These are phyloP conservation scores for Ascochyta viciae-villosae DNA, from an alignment of 2,329 filamentous ascomycete genomes.

Conservation along the genomic window DNA sequence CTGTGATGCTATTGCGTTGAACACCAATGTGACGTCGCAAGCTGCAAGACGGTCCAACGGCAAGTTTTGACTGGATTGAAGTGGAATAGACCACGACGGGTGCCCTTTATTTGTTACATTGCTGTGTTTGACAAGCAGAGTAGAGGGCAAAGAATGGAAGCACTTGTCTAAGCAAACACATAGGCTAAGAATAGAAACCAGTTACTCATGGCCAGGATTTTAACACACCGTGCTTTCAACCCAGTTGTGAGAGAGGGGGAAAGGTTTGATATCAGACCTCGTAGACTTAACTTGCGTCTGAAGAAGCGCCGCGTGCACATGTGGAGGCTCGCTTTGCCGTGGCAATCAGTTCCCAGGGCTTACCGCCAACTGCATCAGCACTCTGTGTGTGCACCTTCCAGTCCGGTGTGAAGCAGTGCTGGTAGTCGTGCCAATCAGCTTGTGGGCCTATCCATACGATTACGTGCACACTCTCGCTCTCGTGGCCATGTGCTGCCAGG, in stretches of 20 bases:
- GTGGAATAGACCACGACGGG: not conserved
- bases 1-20: not conserved
- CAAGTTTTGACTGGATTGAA: not conserved
- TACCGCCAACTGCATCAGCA: constrained; percentile 40
- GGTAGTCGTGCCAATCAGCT: constrained; percentile 52
- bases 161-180: not conserved
- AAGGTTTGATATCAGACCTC: too few species aligned
- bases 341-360: constrained; percentile 44
- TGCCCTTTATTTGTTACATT: not conserved
- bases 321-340: constrained; percentile 15
- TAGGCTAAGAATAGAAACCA: not conserved
- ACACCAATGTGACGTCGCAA: not conserved
- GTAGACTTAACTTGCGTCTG: too few species aligned
- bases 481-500: constrained; percentile 43
- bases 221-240: not conserved
- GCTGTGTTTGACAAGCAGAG: not conserved
- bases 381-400: constrained; percentile 30
- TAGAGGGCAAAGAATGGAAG: not conserved
- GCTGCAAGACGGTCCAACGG: not conserved
- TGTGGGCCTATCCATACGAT: constrained; percentile 55
- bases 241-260: too few species aligned
- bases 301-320: not conserved
- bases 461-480: constrained; percentile 31
- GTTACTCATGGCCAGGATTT: not conserved
- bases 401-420: constrained; percentile 27